A percentile compares a stretch with the other conserved stretches of the same genome.
Conservation (phyloP, 2,329 filamentous ascomycete species). For the Xylaria multiplex region DNA sequence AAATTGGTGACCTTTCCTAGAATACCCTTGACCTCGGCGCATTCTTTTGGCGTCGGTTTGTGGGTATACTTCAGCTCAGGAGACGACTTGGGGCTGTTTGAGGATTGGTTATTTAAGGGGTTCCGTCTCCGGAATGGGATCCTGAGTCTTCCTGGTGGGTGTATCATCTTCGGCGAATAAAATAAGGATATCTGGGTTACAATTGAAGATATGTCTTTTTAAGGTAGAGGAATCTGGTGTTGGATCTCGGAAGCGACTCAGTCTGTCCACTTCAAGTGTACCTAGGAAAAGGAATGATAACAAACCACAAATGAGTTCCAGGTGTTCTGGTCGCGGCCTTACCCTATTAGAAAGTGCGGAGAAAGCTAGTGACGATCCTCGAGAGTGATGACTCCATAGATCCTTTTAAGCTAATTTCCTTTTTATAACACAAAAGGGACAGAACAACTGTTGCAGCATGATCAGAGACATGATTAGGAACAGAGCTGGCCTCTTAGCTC, state of each 20-base stretch:
- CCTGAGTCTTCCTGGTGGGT: conserved; percentile 35
- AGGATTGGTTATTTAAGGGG: conserved; percentile 18
- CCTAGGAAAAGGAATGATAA: neutral
- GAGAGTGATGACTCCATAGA: neutral
- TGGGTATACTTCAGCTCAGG: conserved; percentile 30
- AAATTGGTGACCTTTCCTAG: conserved; percentile 57
- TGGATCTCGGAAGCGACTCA: no score
- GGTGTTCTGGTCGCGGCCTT: no score
- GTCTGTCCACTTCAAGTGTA: neutral
- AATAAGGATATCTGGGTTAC: conserved; percentile 17
- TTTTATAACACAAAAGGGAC: neutral
- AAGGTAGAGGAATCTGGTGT: neutral
- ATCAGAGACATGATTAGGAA: neutral
- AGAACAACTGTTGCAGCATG: neutral
- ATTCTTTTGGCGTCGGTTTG: conserved; percentile 53
- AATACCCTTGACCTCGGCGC: conserved; percentile 60
- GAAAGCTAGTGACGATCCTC: neutral
- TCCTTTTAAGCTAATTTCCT: neutral
- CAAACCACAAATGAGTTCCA: no score
- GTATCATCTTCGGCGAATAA: conserved; percentile 38
- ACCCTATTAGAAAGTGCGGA: neutral
- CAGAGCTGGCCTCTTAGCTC: neutral
- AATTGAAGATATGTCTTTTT: conserved; percentile 9
- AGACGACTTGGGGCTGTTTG: conserved; percentile 18
- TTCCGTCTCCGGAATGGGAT: conserved; percentile 32